Conservation (phyloP, 2,329 filamentous ascomycete genomes). For the Beauveria caledonica region DNA sequence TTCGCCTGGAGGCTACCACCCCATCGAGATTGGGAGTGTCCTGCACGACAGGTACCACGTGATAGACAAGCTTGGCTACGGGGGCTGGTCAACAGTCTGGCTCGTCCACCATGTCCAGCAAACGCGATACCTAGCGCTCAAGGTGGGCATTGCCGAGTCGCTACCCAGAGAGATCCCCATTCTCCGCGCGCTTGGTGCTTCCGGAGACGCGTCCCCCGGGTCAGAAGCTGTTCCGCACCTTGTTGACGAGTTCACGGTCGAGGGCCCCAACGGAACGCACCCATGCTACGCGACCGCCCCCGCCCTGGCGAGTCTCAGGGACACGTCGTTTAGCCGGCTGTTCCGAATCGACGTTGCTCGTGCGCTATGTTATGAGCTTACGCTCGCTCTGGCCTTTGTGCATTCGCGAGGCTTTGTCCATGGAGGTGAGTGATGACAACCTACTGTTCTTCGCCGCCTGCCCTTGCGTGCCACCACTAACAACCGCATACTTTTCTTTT, state of each 20-base stretch:
- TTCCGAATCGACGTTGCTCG: conserved; percentile 6
- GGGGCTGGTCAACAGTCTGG: conserved; percentile 13
- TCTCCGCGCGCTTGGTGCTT: neutral
- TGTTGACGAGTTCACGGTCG: conserved; percentile 3
- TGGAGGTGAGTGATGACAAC: conserved; percentile 1
- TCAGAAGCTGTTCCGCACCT: neutral
- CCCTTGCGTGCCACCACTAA: neutral
- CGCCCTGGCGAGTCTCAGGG: neutral
- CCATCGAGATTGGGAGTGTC: conserved; percentile 1
- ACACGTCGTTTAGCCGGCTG: neutral
- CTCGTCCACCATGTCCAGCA: conserved; percentile 7
- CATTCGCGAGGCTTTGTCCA: conserved; percentile 6
- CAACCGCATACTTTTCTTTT: neutral
- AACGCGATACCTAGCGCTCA: conserved; percentile 9
- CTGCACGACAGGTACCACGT: conserved; percentile 11
- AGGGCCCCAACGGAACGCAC: neutral
- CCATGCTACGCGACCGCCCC: neutral
- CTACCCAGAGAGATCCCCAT: neutral
- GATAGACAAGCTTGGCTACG: conserved; percentile 14
- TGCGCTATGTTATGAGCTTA: neutral
- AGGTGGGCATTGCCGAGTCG: conserved; percentile 11
- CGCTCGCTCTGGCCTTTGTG: conserved; percentile 5
- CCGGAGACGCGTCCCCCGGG: neutral
- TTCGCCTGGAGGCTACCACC: conserved; percentile 8
- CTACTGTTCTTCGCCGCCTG: neutral